Conservation (phyloP, 805 yeast genomes). For the Candida alai region DNA sequence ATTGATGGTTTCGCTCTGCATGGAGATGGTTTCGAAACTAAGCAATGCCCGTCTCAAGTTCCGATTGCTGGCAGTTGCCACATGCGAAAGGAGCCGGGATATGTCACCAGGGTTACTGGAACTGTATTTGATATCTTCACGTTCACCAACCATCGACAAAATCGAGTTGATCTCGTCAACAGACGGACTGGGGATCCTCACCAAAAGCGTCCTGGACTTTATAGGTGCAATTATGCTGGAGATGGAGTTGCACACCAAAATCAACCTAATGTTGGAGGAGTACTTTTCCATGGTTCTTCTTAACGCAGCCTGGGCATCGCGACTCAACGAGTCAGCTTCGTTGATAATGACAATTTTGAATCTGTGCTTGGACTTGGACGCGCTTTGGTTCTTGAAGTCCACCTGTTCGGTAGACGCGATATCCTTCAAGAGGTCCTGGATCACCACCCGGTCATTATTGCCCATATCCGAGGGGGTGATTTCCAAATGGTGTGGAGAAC, state of each 20-base stretch:
- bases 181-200: constrained; percentile 84
- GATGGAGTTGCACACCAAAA: constrained; percentile 83
- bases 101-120: constrained; percentile 34
- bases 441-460: constrained; percentile 88
- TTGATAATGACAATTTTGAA: constrained; percentile 83
- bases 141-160: constrained; percentile 50
- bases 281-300: constrained; percentile 96
- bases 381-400: constrained; percentile 57
- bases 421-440: constrained; percentile 90
- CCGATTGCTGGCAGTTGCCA: constrained; percentile 57
- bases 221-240: constrained; percentile 93
- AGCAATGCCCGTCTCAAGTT: constrained; percentile 77
- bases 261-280: constrained; percentile 78
- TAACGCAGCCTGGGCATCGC: constrained; percentile 95
- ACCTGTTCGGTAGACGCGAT: constrained; percentile 94
- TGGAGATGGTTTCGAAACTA: constrained; percentile 75
- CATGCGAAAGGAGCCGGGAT: constrained; percentile 37
- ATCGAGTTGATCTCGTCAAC: constrained; percentile 53
- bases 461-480: constrained; percentile 98
- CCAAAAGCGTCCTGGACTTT: constrained; percentile 82
- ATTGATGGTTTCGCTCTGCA: constrained; percentile 56
- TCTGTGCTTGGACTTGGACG: constrained; percentile 43
- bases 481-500: constrained; percentile 86
- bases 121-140: constrained; percentile 46
- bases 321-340: constrained; percentile 83